Conservation (phyloP, 2,329 filamentous ascomycete genomes). For the Monosporascus sp. region DNA sequence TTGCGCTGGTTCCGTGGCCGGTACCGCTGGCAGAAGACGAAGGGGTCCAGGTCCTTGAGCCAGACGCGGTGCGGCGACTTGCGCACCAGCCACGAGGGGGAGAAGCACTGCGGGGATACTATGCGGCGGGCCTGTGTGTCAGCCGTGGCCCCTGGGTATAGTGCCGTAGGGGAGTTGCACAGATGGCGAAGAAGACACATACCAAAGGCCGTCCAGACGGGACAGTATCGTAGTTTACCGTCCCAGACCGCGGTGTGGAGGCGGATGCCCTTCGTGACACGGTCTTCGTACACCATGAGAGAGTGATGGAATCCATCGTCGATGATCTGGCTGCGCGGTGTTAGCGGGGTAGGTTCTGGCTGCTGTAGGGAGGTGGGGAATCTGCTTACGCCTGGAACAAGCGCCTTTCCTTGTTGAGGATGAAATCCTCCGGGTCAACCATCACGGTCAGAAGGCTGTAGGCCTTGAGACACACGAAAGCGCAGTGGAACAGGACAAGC, state of each 20-base stretch:
- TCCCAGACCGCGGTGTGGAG: slow-evolving; percentile 53
- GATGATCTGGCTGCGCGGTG: slow-evolving; percentile 43
- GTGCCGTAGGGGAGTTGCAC: too few relatives aligned
- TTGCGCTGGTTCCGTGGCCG: too few relatives aligned
- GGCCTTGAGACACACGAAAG: slow-evolving; percentile 52
- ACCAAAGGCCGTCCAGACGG: slow-evolving; percentile 62
- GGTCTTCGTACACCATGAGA: slow-evolving; percentile 50
- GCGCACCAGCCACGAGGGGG: too few relatives aligned
- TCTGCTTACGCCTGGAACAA: slow-evolving; percentile 51
- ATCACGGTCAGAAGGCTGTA: slow-evolving; percentile 40
- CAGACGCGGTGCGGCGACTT: too few relatives aligned
- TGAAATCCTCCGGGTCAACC: slow-evolving; percentile 41
- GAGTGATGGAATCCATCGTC: slow-evolving; percentile 51
- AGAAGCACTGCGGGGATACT: too few relatives aligned
- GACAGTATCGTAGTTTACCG: slow-evolving; percentile 49
- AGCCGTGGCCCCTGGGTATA: too few relatives aligned
- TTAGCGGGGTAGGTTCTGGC: background rate
- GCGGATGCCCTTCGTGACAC: slow-evolving; percentile 41
- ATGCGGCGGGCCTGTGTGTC: too few relatives aligned
- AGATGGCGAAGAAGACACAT: slow-evolving; percentile 15
- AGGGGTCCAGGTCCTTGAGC: too few relatives aligned
- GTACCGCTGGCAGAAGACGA: too few relatives aligned
- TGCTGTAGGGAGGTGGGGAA: background rate
- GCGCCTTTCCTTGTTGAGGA: slow-evolving; percentile 42
- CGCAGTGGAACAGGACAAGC: slow-evolving; percentile 54